A percentile compares a stretch with the other conserved stretches of the same genome.
Conservation (phyloP, 768 basidiomycete genomes). For the Ramaria rubella region DNA sequence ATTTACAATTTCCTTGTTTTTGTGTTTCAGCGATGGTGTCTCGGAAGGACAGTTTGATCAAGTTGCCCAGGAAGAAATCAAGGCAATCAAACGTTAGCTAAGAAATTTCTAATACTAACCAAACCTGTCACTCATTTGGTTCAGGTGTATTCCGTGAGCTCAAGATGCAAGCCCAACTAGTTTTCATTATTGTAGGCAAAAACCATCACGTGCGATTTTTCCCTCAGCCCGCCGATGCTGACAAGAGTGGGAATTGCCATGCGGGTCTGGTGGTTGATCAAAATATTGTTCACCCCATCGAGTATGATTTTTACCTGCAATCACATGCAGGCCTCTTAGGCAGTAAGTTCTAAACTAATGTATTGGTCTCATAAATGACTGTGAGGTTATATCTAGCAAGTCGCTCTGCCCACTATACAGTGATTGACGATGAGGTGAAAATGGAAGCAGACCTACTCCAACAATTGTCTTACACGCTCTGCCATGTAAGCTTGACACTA, state of each 20-base stretch:
- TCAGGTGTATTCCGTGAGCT: too few relatives aligned
- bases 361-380: slow-evolving; percentile 22
- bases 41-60: slow-evolving; percentile 45
- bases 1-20: too few relatives aligned
- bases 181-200: slow-evolving; percentile 60
- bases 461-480: slow-evolving; percentile 41
- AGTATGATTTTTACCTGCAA: slow-evolving; percentile 49
- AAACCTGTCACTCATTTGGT: too few relatives aligned
- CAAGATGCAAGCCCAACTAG: too few relatives aligned
- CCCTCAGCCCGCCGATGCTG: slow-evolving; percentile 25
- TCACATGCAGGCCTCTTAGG: slow-evolving; percentile 50
- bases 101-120: too few relatives aligned
- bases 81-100: slow-evolving; percentile 36
- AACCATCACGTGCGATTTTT: slow-evolving; percentile 52
- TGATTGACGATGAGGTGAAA: slow-evolving; percentile 35
- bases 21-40: slow-evolving; percentile 37
- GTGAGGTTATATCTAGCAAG: slow-evolving; percentile 34
- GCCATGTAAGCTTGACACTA: slow-evolving; percentile 30
- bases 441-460: slow-evolving; percentile 31
- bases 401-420: slow-evolving; percentile 50
- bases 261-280: slow-evolving; percentile 46
- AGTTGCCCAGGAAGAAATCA: slow-evolving; percentile 40
- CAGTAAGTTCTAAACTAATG: slow-evolving; percentile 31
- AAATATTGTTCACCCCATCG: slow-evolving; percentile 39
- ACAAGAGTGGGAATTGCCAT: slow-evolving; percentile 43